These are phyloP conservation scores for Phytophthora sp. DNA, from an alignment of 352 stramenopile genomes.

Conservation along the genomic window DNA sequence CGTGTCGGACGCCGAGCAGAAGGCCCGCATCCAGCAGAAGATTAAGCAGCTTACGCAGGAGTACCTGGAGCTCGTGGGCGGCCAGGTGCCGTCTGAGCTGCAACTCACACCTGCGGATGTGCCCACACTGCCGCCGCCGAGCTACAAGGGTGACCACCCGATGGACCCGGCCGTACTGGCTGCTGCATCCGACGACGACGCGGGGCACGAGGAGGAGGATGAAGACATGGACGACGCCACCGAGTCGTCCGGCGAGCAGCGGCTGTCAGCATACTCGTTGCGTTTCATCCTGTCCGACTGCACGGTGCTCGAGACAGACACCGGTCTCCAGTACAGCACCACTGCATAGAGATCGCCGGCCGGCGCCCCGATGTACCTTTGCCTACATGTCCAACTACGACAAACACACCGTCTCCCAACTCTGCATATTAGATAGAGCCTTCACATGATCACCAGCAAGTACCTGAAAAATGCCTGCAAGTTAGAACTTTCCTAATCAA, in stretches of 20 bases:
- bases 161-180: conserved; percentile 64
- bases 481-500: conserved; percentile 45
- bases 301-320: conserved; percentile 75
- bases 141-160: conserved; percentile 43
- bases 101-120: conserved; percentile 65
- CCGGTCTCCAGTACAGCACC: conserved; percentile 58
- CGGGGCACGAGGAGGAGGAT: conserved; percentile 49
- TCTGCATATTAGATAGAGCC: conserved; percentile 33
- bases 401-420: conserved; percentile 1
- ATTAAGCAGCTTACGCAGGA: conserved; percentile 84
- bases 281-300: conserved; percentile 82
- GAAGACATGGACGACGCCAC: conserved; percentile 48
- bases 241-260: conserved; percentile 22
- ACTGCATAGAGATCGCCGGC: conserved; percentile 27
- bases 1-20: conserved; percentile 71
- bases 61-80: conserved; percentile 78
- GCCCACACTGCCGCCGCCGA: conserved; percentile 53
- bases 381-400: conserved; percentile 36
- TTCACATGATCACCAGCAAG: conserved; percentile 27
- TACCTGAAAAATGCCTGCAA: conserved; percentile 33
- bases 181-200: conserved; percentile 56
- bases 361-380: conserved; percentile 28
- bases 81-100: conserved; percentile 75
- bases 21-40: conserved; percentile 74
- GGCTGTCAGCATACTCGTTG: conserved; percentile 79